These are phyloP conservation scores for Rhododendron griersonianum DNA, from an alignment of 148 eudicot genomes.

Conservation along the genomic window DNA sequence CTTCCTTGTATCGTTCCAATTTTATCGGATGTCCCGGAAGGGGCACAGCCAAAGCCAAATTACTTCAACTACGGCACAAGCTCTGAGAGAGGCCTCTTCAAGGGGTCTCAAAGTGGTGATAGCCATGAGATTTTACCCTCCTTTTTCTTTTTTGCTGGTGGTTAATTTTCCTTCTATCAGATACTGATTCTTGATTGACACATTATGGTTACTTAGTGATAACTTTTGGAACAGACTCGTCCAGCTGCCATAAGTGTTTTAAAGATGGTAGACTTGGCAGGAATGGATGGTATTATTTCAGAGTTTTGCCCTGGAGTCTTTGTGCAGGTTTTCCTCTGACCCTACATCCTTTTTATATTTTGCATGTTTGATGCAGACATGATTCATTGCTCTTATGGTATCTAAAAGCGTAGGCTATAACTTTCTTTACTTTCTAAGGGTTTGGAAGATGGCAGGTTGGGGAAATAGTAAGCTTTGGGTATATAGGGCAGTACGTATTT, in stretches of 20 bases:
- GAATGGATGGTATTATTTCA: slow-evolving; percentile 68
- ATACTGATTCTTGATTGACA: not conserved
- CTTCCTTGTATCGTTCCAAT: no score
- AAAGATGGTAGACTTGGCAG: slow-evolving; percentile 68
- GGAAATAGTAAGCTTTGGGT: not conserved
- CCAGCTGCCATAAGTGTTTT: slow-evolving; percentile 60
- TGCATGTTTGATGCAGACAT: not conserved
- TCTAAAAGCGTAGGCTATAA: not conserved
- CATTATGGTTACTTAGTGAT: not conserved
- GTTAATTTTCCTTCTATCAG: not conserved
- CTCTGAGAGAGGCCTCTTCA: slow-evolving; percentile 77
- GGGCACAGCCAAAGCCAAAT: slow-evolving; percentile 61
- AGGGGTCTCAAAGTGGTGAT: slow-evolving; percentile 86
- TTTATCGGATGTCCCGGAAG: no score
- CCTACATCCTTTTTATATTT: slow-evolving; percentile 1
- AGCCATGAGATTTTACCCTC: slow-evolving; percentile 32
- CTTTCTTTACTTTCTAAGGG: not conserved
- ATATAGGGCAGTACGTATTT: not conserved
- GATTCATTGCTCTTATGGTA: not conserved
- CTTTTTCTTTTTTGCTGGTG: slow-evolving; percentile 1
- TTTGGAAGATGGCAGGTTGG: not conserved
- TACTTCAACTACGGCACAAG: slow-evolving; percentile 59
- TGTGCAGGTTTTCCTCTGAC: slow-evolving; percentile 55
- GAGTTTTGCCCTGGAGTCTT: slow-evolving; percentile 86
- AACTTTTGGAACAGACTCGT: slow-evolving; percentile 54